Conservation (phyloP, 305 asterid species). For the Solanum hybrid region DNA sequence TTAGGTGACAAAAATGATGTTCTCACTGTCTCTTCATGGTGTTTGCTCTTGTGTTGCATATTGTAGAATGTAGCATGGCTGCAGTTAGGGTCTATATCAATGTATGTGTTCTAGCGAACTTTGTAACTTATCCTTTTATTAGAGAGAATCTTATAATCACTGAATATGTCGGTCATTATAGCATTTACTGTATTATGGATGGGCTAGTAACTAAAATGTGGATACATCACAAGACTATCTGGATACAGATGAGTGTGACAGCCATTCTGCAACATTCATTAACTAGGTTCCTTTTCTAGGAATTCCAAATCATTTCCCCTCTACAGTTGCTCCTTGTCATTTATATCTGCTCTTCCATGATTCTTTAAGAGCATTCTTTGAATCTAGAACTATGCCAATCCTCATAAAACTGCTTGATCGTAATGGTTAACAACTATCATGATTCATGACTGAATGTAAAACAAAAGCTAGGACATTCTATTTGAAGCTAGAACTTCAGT, state of each 20-base stretch:
- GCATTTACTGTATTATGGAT: not conserved
- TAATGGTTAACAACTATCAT: not conserved
- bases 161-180: not conserved
- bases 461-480: not conserved
- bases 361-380: not conserved
- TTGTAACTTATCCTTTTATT: not conserved
- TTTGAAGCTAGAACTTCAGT: not conserved
- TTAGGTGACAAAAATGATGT: not conserved
- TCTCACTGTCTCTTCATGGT: not conserved
- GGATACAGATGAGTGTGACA: not conserved
- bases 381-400: not conserved
- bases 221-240: slow-evolving; percentile 1
- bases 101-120: not conserved
- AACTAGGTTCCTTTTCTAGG: not conserved
- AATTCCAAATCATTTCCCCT: not conserved
- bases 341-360: not conserved
- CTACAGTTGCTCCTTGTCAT: not conserved
- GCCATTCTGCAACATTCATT: not conserved
- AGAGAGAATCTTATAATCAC: not conserved
- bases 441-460: not conserved
- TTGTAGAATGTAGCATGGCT: not conserved
- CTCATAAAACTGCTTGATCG: not conserved
- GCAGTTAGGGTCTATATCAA: not conserved
- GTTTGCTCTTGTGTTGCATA: not conserved
- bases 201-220: not conserved